Evolutionary conservation across 1,284 basidiomycete species (phyloP).

Genomic region (Cryptococcus hybrid): DNA sequence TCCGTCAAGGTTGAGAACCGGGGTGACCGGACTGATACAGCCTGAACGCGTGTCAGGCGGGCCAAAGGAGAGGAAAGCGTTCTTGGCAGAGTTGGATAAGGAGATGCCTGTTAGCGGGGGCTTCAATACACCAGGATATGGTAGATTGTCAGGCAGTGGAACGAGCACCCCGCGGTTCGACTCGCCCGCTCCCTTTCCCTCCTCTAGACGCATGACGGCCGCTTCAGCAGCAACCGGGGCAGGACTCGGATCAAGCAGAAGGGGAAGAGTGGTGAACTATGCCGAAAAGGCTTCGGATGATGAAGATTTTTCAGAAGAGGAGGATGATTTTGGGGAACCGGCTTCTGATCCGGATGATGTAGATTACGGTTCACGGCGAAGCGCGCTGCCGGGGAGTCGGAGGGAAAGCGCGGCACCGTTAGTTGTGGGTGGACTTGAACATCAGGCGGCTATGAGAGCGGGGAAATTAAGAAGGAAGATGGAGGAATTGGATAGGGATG

Average conservation of each 20-base stretch:
- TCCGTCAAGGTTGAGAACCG: conserved; percentile 87
- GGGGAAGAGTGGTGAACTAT: conserved; percentile 76
- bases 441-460: conserved; percentile 21
- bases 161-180: conserved; percentile 32
- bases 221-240: no score
- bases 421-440: conserved; percentile 14
- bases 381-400: conserved; percentile 2
- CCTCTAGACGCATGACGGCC: conserved; percentile 38
- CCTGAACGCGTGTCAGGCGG: conserved; percentile 60
- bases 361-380: conserved; percentile 24
- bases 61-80: conserved; percentile 49
- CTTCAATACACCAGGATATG: conserved; percentile 6
- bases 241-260: conserved; percentile 29
- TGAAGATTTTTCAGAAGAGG: conserved; percentile 61
- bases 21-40: conserved; percentile 84
- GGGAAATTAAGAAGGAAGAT: conserved; percentile 52
- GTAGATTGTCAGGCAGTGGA: conserved; percentile 17
- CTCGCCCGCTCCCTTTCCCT: conserved; percentile 37
- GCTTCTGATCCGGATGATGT: conserved; percentile 47
- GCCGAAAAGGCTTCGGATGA: conserved; percentile 81
- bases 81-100: conserved; percentile 39
- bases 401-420: conserved; percentile 8
- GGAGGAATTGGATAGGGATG: conserved; percentile 55
- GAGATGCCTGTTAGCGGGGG: conserved; percentile 13
- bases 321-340: conserved; percentile 60